Conservation (phyloP, 176 grass and related monocot species). For the Bromus sterilis region DNA sequence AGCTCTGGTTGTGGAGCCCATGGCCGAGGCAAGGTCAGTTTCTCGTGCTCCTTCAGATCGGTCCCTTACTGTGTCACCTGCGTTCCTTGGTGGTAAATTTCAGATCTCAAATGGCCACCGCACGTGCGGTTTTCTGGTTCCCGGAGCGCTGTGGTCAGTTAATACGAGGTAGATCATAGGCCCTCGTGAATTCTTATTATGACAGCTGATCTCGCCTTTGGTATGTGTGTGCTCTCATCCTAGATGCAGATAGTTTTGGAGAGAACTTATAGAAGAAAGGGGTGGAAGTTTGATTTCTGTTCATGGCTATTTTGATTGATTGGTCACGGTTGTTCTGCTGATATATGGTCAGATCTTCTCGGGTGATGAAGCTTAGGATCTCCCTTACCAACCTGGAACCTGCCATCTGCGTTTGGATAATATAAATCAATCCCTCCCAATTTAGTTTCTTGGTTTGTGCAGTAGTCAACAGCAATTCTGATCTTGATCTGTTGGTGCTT, state of each 20-base stretch:
- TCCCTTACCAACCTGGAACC: not conserved
- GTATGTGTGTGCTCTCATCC: not conserved
- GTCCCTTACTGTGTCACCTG: conserved; percentile 11
- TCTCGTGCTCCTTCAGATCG: not conserved
- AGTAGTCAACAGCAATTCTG: not conserved
- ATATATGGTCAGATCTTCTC: not conserved
- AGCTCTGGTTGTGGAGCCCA: no score
- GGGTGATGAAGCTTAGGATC: not conserved
- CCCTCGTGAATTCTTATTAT: not conserved
- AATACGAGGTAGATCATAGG: not conserved
- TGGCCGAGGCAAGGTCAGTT: conserved; percentile 27
- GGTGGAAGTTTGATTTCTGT: conserved; percentile 20
- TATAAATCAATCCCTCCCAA: not conserved
- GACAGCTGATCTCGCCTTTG: not conserved
- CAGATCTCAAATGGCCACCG: not conserved
- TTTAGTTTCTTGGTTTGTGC: not conserved
- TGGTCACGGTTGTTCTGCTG: not conserved
- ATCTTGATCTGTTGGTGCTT: not conserved
- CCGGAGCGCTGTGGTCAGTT: no score
- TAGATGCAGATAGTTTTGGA: not conserved
- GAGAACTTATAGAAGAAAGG: not conserved
- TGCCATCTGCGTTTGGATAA: not conserved
- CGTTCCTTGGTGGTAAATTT: conserved; percentile 1
- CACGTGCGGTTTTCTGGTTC: not conserved
- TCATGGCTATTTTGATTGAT: not conserved